Evolutionary conservation across 208 protist species (phyloP).

Genomic region (Trypanosoma boissoni): DNA sequence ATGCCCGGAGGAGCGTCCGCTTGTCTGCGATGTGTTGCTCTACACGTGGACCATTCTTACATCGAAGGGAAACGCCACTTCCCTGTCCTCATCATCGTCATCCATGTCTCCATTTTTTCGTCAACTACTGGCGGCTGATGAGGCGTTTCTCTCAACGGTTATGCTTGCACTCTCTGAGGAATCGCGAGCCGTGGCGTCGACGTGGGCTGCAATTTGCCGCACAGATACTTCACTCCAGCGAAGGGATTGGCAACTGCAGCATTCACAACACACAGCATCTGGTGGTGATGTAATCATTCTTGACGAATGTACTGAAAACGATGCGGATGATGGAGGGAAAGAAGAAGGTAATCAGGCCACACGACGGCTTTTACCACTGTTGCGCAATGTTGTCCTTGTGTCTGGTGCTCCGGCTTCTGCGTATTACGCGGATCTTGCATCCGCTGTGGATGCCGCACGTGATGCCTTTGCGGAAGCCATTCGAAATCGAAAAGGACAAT

Average conservation of each 20-base stretch:
- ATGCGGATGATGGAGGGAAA: slow-evolving; percentile 9
- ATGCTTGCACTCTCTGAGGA: slow-evolving; percentile 30
- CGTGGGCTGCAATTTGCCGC: slow-evolving; percentile 55
- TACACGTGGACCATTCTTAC: slow-evolving; percentile 39
- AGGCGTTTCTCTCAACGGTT: slow-evolving; percentile 27
- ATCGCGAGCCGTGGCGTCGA: slow-evolving; percentile 41
- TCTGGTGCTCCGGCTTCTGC: neutral
- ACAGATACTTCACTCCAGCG: slow-evolving; percentile 21
- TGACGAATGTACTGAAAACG: no score
- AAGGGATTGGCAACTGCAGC: slow-evolving; percentile 33
- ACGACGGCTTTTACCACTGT: neutral
- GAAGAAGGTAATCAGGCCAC: slow-evolving; percentile 1
- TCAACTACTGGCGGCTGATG: slow-evolving; percentile 16
- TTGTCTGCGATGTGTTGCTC: slow-evolving; percentile 45
- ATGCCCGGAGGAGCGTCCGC: slow-evolving; percentile 13
- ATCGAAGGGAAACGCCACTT: no score
- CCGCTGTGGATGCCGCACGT: neutral
- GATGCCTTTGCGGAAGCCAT: neutral
- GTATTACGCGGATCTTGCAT: neutral
- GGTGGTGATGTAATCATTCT: no score
- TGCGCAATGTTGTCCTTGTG: neutral
- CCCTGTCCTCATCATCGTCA: no score
- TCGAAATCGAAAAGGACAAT: neutral
- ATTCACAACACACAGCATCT: slow-evolving; percentile 5
- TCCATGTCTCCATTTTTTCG: no score